Conservation (phyloP, 129 eudicot genomes). For the Sambucus nigra region DNA sequence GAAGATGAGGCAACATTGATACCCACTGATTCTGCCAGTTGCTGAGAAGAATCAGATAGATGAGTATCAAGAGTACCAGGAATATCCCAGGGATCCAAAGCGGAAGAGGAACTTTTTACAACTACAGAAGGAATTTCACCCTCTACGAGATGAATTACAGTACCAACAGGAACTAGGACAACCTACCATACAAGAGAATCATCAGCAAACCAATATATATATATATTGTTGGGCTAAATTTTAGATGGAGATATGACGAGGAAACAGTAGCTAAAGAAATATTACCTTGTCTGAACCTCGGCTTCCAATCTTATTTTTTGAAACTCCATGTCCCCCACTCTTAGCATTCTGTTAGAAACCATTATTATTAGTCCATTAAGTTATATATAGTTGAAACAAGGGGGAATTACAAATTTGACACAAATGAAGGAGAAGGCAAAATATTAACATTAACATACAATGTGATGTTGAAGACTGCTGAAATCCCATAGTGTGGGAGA, state of each 20-base stretch:
- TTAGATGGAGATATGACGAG: too few species aligned
- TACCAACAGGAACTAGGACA: slow-evolving; percentile 87
- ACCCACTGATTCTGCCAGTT: too few species aligned
- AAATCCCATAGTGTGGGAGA: slow-evolving; percentile 75
- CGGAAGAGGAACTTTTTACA: slow-evolving; percentile 33
- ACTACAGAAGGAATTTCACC: slow-evolving; percentile 61
- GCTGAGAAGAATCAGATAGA: slow-evolving; percentile 23
- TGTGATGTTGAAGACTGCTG: slow-evolving; percentile 80
- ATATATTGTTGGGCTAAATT: not conserved
- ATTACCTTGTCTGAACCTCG: slow-evolving; percentile 91
- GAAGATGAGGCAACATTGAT: slow-evolving; percentile 10
- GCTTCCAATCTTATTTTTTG: slow-evolving; percentile 91
- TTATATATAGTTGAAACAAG: not conserved
- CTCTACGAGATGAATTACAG: slow-evolving; percentile 77
- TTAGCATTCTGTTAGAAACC: slow-evolving; percentile 55
- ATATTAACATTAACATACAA: slow-evolving; percentile 46
- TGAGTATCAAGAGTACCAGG: slow-evolving; percentile 34
- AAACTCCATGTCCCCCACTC: slow-evolving; percentile 86
- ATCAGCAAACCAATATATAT: not conserved
- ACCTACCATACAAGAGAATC: slow-evolving; percentile 40
- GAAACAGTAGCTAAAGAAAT: not conserved
- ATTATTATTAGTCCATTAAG: slow-evolving; percentile 8
- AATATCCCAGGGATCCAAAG: slow-evolving; percentile 79
- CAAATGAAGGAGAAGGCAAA: slow-evolving; percentile 4
- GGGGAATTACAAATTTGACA: not conserved